phyloP scores from a whole-genome alignment of 2,329 filamentous ascomycete genomes.

The Fusarium sp. region DNA sequence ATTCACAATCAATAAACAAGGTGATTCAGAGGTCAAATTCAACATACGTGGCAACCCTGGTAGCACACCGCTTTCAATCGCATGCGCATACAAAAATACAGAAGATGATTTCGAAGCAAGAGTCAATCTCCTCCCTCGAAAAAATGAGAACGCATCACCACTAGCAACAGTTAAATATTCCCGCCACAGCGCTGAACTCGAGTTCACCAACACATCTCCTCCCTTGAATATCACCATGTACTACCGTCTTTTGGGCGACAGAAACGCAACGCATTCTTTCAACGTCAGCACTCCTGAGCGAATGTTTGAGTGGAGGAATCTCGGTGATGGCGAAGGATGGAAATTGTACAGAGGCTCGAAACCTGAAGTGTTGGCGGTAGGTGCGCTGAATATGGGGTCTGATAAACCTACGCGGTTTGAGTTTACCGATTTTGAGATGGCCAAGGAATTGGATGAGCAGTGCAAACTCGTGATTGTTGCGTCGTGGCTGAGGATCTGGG shows the following conservation, averaged over 20 bases:
- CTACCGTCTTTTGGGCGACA: background rate
- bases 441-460: background rate
- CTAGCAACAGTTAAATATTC: background rate
- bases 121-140: background rate
- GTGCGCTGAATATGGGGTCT: background rate
- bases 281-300: fast-evolving
- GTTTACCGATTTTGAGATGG: background rate
- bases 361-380: background rate
- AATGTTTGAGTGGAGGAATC: constrained; percentile 1
- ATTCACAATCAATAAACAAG: background rate
- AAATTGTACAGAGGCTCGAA: background rate
- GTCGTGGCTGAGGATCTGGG: constrained; percentile 5
- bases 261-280: background rate
- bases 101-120: background rate
- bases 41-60: background rate
- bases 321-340: background rate
- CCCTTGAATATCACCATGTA: background rate
- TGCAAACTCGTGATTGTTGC: background rate
- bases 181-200: background rate
- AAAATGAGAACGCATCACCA: background rate
- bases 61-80: background rate
- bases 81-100: background rate
- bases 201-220: background rate
- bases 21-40: background rate
- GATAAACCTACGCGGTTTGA: background rate